These are phyloP conservation scores for Cystobasidium onofrii DNA, from an alignment of 768 basidiomycete genomes.

Conservation along the genomic window DNA sequence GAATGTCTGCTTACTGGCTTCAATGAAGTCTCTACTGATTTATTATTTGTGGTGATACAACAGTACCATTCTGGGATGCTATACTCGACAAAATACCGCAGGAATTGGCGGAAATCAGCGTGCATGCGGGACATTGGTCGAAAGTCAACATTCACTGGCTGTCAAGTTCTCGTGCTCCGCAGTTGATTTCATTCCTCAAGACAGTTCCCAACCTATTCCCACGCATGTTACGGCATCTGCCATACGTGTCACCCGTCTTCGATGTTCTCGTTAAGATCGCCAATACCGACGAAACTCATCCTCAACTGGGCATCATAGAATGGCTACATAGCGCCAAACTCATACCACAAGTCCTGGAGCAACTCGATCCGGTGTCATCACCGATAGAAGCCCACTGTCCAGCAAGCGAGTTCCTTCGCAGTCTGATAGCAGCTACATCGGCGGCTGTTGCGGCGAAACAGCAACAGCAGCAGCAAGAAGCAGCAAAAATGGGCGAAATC, in stretches of 20 bases:
- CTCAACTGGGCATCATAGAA: conserved; percentile 73
- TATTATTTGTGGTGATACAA: no score
- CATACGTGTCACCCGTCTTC: conserved; percentile 75
- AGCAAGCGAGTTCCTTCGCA: conserved; percentile 83
- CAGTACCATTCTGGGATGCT: conserved; percentile 34
- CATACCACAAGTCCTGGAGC: conserved; percentile 67
- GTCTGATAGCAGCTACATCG: conserved; percentile 56
- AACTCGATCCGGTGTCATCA: conserved; percentile 70
- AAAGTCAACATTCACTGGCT: conserved; percentile 85
- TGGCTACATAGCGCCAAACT: conserved; percentile 66
- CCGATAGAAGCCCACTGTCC: conserved; percentile 74
- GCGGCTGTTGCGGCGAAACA: conserved; percentile 18
- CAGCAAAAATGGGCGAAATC: background rate
- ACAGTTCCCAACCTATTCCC: conserved; percentile 71
- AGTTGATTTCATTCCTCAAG: conserved; percentile 92
- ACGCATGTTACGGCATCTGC: conserved; percentile 68
- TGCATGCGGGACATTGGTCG: conserved; percentile 85
- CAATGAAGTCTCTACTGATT: background rate
- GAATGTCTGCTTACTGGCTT: background rate
- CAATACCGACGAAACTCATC: conserved; percentile 75
- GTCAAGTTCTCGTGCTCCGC: conserved; percentile 58
- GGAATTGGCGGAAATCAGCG: conserved; percentile 45
- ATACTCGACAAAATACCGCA: conserved; percentile 15
- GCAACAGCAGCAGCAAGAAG: conserved; percentile 28
- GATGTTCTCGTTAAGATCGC: conserved; percentile 85